Evolutionary conservation across 371 early-diverging fungal species (phyloP), one percentile per base, ranked within the genome.

Genomic region (Apophysomyces trapeziformis): DNA sequence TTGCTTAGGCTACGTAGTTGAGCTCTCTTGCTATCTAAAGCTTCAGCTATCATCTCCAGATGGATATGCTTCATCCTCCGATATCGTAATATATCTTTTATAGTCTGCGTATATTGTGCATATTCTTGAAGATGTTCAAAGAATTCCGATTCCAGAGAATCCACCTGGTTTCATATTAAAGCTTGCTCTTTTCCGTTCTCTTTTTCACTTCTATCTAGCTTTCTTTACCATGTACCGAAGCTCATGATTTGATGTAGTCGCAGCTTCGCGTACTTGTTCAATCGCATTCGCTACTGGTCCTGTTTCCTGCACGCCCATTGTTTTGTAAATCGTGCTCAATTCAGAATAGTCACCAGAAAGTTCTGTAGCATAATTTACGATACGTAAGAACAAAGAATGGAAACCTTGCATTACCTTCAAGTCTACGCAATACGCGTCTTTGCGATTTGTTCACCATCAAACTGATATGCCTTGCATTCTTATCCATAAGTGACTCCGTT

Each of bases 61-160:
- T 95, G 95, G 36, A 91, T 85, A 68, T 96, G 95, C 70, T 92
- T 90, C 62, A 88, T 75, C 65, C 90, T 89, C 18, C 96, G 80
- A 76, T 92, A 91, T 35, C 86, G 82, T 11, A 98, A 83, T 12
- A 93, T 90, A 62, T 87, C 81, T 64, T 91, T 93, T 58, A 94
- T 89, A 16, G 89, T 85, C 13, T 75, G 73, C 38, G 92, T 80
- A 67, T 91, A 93, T 80, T 93, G 93, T 26, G 86, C 81, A 68
- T 98, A 96, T 72, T 95, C 95, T 62, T 91, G 92, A 65, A 96
- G 72, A 6, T 91, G 91, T 64, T 95, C 95, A 13, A 88, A 74
- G 54, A 94, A 87, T 37, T 85, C 85, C 8, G 86, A 75, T 58
- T 96, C 96, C 63, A 95, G 67, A 7, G 77, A 54, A 54, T 75